Evolutionary conservation across 2,329 filamentous ascomycete species (phyloP), one percentile per base, ranked within the genome.

Genomic region (Penicillium sp.): DNA sequence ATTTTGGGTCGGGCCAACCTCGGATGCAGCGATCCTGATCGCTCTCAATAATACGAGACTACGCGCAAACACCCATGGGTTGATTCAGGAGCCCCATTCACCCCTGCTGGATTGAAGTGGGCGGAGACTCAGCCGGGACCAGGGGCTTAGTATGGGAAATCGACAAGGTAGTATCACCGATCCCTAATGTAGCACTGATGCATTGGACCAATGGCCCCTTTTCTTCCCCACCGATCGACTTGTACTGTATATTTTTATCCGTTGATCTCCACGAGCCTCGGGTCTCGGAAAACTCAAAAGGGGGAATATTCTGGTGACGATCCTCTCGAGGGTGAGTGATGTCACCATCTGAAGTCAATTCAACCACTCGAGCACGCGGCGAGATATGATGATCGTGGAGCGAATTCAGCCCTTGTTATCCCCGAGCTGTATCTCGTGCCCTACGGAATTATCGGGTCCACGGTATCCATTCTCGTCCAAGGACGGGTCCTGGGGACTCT

Each of bases 251-350:
- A 54, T 53, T 52, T 55, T 58, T 53, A 46, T 52, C 38, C 20
- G 40, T 45, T 39, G 48, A 54, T 50, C 47, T 45, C 42, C 40
- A 46, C 40, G 53, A 51, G 44, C 41, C 48, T 54, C 48, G 52
- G 48, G 40, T 44, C 44, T 52, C 52, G 56, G 52, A 40, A 51
- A 45, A 47, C 25, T 33, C 16, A 10, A 43, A 39, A 50, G 38
- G n/a, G 27, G 31, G 22, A 28, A 31, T 27, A 42, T 18, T 48
- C 31, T n/a, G 44, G 40, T 38, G 51, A 52, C 50, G 58, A 61
- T 59, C 58, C 46, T 38, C 51, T 52, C 52, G 56, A 61, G 57
- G 56, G 44, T 49, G 44, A 42, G 31, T 51, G 43, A 51, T 36
- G 50, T 57, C 50, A 51, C 38, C 45, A 33, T 10, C 27, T 10